Conservation (phyloP, 805 yeast species). For the Suhomyces sp. region DNA sequence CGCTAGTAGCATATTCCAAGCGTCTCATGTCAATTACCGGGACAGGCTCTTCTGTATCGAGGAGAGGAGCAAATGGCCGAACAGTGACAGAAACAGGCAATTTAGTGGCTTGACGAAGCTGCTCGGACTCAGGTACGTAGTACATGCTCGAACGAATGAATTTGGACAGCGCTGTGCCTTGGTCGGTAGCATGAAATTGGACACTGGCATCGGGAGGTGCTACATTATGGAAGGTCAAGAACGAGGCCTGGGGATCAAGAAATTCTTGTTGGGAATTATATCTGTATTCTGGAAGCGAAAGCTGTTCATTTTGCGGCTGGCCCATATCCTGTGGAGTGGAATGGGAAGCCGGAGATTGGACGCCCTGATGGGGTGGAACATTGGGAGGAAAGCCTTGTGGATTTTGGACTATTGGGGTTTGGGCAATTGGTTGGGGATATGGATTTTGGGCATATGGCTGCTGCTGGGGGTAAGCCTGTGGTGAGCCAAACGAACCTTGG, state of each 20-base stretch:
- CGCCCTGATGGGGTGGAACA: not conserved
- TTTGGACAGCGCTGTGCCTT: slow-evolving; percentile 81
- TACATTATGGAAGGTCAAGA: slow-evolving; percentile 71
- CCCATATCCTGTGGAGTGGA: not conserved
- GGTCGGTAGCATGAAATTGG: slow-evolving; percentile 67
- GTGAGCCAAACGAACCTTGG: slow-evolving; percentile 1
- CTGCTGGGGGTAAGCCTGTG: not conserved
- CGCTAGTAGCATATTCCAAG: slow-evolving; percentile 17
- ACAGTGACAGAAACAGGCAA: slow-evolving; percentile 80
- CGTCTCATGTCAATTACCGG: slow-evolving; percentile 63
- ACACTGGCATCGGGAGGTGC: slow-evolving; percentile 83
- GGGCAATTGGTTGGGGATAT: not conserved
- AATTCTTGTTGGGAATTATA: slow-evolving; percentile 22
- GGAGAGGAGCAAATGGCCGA: slow-evolving; percentile 76
- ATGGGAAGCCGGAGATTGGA: not conserved
- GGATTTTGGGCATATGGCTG: slow-evolving; percentile 1
- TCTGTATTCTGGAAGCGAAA: slow-evolving; percentile 15
- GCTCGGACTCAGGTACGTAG: slow-evolving; percentile 73
- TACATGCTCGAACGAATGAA: slow-evolving; percentile 77
- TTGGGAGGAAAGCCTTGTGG: not conserved
- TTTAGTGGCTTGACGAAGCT: slow-evolving; percentile 61
- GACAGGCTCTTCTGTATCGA: slow-evolving; percentile 50
- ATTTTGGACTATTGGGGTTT: not conserved
- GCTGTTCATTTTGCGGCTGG: not conserved
- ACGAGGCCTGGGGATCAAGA: slow-evolving; percentile 40